These are phyloP conservation scores for Paragyromitra xinjiangensis DNA, from an alignment of 495 filamentous ascomycete species.

Conservation along the genomic window DNA sequence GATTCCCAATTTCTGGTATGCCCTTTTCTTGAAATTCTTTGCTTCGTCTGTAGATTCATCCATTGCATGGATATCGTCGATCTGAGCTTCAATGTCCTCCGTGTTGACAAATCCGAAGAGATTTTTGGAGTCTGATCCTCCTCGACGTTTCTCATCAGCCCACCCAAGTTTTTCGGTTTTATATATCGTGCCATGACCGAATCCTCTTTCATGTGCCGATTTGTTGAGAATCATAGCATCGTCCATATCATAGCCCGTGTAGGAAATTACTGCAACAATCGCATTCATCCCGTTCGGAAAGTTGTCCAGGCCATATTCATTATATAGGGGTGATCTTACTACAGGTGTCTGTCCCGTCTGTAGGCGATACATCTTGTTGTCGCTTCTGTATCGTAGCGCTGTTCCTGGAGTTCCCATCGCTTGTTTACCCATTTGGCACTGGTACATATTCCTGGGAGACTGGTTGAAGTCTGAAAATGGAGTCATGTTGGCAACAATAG, in stretches of 20 bases:
- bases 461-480: constrained; percentile 99
- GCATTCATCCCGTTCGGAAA: constrained; percentile 98
- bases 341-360: constrained; percentile 97
- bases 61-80: constrained; percentile 59
- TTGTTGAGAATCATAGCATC: constrained; percentile 99
- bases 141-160: constrained; percentile 72
- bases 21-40: constrained; percentile 42
- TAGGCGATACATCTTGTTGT: constrained; percentile 95
- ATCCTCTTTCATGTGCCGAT: constrained; percentile 95
- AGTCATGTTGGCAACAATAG: constrained; percentile 97
- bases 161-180: constrained; percentile 91
- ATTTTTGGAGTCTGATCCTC: constrained; percentile 59
- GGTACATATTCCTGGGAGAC: constrained; percentile 99
- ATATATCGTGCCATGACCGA: constrained; percentile 94
- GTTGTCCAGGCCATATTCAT: constrained; percentile 96
- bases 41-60: constrained; percentile 46
- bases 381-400: constrained; percentile 83
- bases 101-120: constrained; percentile 55
- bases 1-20: constrained; percentile 63
- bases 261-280: constrained; percentile 96
- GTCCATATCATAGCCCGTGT: constrained; percentile 99
- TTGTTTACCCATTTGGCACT: constrained; percentile 99
- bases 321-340: constrained; percentile 89
- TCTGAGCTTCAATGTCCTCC: constrained; percentile 59
- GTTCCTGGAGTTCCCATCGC: constrained; percentile 97